Conservation (phyloP, 371 early-diverging fungal genomes). For the Apophysomyces sp. region DNA sequence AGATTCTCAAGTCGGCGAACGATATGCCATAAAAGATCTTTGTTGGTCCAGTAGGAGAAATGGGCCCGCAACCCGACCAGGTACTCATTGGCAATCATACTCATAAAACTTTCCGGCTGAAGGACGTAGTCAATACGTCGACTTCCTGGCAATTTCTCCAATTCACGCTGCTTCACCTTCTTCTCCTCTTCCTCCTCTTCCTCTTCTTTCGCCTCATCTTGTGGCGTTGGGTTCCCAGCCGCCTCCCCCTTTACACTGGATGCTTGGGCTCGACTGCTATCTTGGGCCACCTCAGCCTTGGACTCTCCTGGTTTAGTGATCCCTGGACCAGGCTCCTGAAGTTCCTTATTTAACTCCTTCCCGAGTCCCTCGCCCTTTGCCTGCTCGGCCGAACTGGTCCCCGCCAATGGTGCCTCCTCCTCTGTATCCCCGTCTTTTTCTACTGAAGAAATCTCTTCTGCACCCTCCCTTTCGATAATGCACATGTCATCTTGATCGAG, state of each 20-base stretch:
- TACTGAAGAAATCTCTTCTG: not conserved
- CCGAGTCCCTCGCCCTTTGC: slow-evolving; percentile 18
- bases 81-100: slow-evolving; percentile 55
- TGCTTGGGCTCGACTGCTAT: slow-evolving; percentile 19
- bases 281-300: slow-evolving; percentile 31
- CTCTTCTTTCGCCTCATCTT: slow-evolving; percentile 6
- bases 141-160: slow-evolving; percentile 26
- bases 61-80: slow-evolving; percentile 49
- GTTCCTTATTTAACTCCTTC: slow-evolving; percentile 31
- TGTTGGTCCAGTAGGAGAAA: slow-evolving; percentile 55
- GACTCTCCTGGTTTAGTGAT: slow-evolving; percentile 33
- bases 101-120: slow-evolving; percentile 49
- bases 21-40: slow-evolving; percentile 52
- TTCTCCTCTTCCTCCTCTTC: slow-evolving; percentile 18
- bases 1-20: slow-evolving; percentile 36
- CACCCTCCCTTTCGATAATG: not conserved
- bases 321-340: slow-evolving; percentile 37
- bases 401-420: too few species aligned
- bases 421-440: not conserved
- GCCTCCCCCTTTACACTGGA: slow-evolving; percentile 5
- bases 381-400: not conserved
- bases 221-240: not conserved
- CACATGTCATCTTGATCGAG: not conserved
- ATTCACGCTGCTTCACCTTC: slow-evolving; percentile 5
- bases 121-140: slow-evolving; percentile 44